phyloP scores from a whole-genome alignment of 441 rosid species.

The Populus hybrid region DNA sequence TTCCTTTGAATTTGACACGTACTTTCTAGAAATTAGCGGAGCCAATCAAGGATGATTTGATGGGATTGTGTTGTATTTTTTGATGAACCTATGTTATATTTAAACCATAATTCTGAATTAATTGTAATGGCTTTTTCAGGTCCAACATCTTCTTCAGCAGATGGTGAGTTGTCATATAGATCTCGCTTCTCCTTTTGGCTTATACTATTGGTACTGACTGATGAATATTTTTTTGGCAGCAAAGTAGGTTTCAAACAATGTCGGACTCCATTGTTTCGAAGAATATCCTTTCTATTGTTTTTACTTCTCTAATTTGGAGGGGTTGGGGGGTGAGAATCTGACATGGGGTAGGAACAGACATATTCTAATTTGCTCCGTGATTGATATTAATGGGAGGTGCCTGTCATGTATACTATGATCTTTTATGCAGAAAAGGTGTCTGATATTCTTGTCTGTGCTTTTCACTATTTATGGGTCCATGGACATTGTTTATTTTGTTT shows the following conservation, averaged over 20 bases:
- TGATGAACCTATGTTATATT: neutral
- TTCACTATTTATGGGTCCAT: neutral
- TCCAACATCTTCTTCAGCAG: constrained; percentile 72
- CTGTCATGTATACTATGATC: neutral
- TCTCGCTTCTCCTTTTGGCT: constrained; percentile 4
- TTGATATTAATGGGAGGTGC: neutral
- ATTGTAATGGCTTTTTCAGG: constrained; percentile 38
- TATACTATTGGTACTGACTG: constrained; percentile 14
- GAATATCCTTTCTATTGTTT: constrained; percentile 49
- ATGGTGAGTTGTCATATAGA: constrained; percentile 48
- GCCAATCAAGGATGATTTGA: neutral
- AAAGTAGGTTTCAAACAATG: constrained; percentile 74
- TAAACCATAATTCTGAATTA: constrained; percentile 1
- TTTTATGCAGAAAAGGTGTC: neutral
- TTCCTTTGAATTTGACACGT: no score
- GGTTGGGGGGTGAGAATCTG: neutral
- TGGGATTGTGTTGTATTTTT: neutral
- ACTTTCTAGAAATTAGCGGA: no score
- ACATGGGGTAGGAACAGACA: neutral
- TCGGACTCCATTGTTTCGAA: constrained; percentile 58
- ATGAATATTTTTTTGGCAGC: constrained; percentile 35
- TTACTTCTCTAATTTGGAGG: neutral
- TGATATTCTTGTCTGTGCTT: neutral
- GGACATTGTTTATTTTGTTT: constrained; percentile 8
- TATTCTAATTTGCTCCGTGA: neutral